Percentiles rank a stretch among this genome's conserved stretches.
These are phyloP conservation scores for Coemansia sp. DNA, from an alignment of 192 early-diverging fungal species.

Conservation along the genomic window DNA sequence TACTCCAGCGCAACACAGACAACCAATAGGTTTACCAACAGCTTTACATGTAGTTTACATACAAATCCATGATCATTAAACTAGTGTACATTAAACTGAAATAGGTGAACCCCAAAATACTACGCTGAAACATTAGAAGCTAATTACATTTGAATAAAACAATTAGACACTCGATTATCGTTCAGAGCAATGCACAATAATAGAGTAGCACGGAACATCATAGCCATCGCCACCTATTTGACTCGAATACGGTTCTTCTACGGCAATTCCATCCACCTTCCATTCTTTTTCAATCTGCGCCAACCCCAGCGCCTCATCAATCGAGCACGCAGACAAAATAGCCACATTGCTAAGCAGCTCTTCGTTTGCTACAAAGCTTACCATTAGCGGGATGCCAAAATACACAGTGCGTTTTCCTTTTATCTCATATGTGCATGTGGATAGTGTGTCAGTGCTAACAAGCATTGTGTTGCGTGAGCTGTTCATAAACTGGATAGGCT, in stretches of 20 bases:
- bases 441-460: background rate
- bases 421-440: background rate
- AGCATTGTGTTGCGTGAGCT: background rate
- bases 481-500: slow-evolving; percentile 3
- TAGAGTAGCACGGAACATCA: background rate
- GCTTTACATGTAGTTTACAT: too few relatives aligned
- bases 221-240: background rate
- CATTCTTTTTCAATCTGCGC: background rate
- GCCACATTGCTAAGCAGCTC: background rate
- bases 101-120: too few relatives aligned
- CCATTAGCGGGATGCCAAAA: background rate
- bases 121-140: too few relatives aligned
- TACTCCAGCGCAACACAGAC: too few relatives aligned
- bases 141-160: too few relatives aligned
- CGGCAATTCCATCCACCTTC: background rate
- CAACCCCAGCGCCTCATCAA: background rate
- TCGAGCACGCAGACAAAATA: background rate
- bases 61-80: too few relatives aligned
- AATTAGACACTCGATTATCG: background rate
- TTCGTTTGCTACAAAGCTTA: background rate
- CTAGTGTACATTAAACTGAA: too few relatives aligned
- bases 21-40: too few relatives aligned
- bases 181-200: background rate
- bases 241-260: background rate
- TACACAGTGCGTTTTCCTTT: background rate